Evolutionary conservation across 1,284 basidiomycete genomes (phyloP).

Genomic region (Earliella scabrosa): DNA sequence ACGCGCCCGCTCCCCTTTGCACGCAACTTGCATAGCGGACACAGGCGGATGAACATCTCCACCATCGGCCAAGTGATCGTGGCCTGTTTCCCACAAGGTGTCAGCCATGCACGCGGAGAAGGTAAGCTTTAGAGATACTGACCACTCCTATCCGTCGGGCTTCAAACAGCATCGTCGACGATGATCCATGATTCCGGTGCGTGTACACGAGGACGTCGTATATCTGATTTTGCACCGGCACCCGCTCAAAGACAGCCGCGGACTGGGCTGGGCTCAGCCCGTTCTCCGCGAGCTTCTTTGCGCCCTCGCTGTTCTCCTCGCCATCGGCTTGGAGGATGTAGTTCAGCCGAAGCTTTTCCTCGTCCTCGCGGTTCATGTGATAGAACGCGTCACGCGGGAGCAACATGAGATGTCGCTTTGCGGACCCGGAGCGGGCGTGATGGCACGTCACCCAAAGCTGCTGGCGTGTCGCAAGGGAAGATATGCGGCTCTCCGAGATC

Average conservation of each 20-base stretch:
- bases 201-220: slow-evolving; percentile 71
- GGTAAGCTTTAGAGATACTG: slow-evolving; percentile 32
- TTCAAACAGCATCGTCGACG: slow-evolving; percentile 59
- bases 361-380: slow-evolving; percentile 49
- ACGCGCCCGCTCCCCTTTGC: slow-evolving; percentile 29
- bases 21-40: slow-evolving; percentile 59
- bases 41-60: slow-evolving; percentile 65
- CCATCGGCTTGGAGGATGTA: slow-evolving; percentile 49
- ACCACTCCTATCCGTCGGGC: slow-evolving; percentile 63
- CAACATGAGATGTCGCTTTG: slow-evolving; percentile 58
- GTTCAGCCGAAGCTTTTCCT: slow-evolving; percentile 49
- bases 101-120: slow-evolving; percentile 1
- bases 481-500: slow-evolving; percentile 43
- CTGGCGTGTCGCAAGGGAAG: slow-evolving; percentile 49
- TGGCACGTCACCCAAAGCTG: slow-evolving; percentile 61
- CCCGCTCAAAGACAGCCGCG: slow-evolving; percentile 55
- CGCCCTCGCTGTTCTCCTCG: slow-evolving; percentile 28
- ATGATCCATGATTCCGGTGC: slow-evolving; percentile 59
- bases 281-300: slow-evolving; percentile 31
- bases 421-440: slow-evolving; percentile 63
- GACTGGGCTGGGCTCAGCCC: slow-evolving; percentile 39
- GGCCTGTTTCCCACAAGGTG: slow-evolving; percentile 43
- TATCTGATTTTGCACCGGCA: slow-evolving; percentile 69
- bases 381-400: slow-evolving; percentile 66
- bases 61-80: slow-evolving; percentile 76